Evolutionary conservation across 352 stramenopile species (phyloP).

Genomic region (Porosira glacialis): DNA sequence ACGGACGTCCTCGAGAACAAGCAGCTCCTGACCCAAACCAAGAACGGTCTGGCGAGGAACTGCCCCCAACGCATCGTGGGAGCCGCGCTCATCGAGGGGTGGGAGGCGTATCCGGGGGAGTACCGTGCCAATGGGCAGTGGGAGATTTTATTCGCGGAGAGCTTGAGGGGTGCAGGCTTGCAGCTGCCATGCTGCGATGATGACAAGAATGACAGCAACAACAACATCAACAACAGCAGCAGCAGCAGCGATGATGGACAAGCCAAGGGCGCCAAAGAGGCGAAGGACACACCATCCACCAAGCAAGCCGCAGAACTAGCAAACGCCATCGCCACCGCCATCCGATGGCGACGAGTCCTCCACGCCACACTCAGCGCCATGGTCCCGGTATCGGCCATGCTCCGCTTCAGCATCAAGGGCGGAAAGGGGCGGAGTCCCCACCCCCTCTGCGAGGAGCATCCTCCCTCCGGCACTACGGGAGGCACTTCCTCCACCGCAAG

Average conservation of each 20-base stretch:
- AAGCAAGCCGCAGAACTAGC: slow-evolving; percentile 1
- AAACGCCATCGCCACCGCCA: slow-evolving; percentile 17
- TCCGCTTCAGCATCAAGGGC: slow-evolving; percentile 57
- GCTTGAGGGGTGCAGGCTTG: slow-evolving; percentile 45
- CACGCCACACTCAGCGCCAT: slow-evolving; percentile 52
- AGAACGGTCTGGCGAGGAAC: too few relatives aligned
- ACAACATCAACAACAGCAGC: slow-evolving; percentile 1
- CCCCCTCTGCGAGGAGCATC: slow-evolving; percentile 39
- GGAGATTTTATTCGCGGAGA: slow-evolving; percentile 67
- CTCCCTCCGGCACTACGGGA: slow-evolving; percentile 9
- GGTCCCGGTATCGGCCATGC: slow-evolving; percentile 58
- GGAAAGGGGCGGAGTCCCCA: slow-evolving; percentile 54
- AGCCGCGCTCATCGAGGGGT: slow-evolving; percentile 5
- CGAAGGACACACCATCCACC: neutral
- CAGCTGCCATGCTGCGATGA: neutral
- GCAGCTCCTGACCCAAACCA: slow-evolving; percentile 19
- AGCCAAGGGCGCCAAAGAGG: neutral
- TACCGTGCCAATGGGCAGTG: slow-evolving; percentile 69
- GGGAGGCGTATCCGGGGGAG: slow-evolving; percentile 34
- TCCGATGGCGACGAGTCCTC: slow-evolving; percentile 55
- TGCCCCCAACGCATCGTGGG: slow-evolving; percentile 43
- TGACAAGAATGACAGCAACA: neutral
- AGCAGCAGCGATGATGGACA: slow-evolving; percentile 1
- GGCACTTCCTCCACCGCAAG: too few relatives aligned
- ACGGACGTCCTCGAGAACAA: neutral